A percentile compares a stretch with the other conserved stretches of the same genome.
phyloP scores from a whole-genome alignment of 2,329 filamentous ascomycete genomes.

The Diaporthe citri region DNA sequence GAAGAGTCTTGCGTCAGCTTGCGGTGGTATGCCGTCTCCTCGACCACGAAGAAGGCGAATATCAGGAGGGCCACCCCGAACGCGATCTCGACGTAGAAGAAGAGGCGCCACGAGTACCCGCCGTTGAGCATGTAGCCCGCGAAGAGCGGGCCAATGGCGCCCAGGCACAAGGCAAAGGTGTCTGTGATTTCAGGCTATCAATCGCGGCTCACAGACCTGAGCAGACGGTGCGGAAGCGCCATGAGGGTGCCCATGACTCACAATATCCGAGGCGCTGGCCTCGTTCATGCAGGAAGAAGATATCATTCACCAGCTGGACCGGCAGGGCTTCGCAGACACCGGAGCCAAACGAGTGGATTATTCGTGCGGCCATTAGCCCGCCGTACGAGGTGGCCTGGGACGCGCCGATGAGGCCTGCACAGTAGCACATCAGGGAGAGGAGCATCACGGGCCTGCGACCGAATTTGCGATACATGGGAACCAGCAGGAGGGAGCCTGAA shows the following conservation, averaged over 20 bases:
- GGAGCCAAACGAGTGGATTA: conserved; percentile 56
- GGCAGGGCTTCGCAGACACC: conserved; percentile 60
- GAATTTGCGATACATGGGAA: conserved; percentile 67
- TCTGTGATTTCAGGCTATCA: conserved; percentile 4
- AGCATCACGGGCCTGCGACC: conserved; percentile 60
- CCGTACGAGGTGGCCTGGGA: conserved; percentile 52
- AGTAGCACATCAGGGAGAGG: conserved; percentile 54
- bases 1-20: conserved; percentile 27
- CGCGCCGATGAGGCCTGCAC: conserved; percentile 54
- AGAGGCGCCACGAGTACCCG: conserved; percentile 70
- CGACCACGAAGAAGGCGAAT: conserved; percentile 50
- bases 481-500: conserved; percentile 63
- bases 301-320: conserved; percentile 60
- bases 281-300: conserved; percentile 61
- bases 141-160: conserved; percentile 67
- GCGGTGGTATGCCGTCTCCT: conserved; percentile 50
- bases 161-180: conserved; percentile 64
- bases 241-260: conserved; percentile 44
- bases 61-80: conserved; percentile 54
- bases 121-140: conserved; percentile 72
- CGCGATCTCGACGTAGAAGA: conserved; percentile 71
- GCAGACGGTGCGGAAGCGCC: too few species aligned
- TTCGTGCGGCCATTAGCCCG: conserved; percentile 55
- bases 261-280: conserved; percentile 71
- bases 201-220: neutral